Base-by-base conservation (phyloP, 169 alveolate genomes). In the Plasmodium sp. region DNA sequence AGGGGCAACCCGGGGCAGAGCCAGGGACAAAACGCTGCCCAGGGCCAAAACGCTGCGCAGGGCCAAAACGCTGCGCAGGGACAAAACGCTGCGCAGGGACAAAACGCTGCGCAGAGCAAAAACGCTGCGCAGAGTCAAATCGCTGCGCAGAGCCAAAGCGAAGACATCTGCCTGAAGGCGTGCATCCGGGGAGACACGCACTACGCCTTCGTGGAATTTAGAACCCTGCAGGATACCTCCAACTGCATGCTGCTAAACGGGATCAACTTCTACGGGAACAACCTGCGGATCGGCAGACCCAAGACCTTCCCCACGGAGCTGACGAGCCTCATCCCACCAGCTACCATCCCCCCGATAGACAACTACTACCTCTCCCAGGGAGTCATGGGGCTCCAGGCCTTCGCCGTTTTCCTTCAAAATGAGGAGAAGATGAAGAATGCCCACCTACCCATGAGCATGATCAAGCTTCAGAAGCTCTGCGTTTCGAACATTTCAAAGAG, bases 161-260 rank as follows among this genome's bases (percentile, higher is more conserved):
- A 86, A 22, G 67, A 51, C 16, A 86, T 86, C 18, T 98, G 98
- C 14, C 94, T 98, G 4, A 96, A 97, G 84, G 98, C 99, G 34
- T 98, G 99, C 99, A 97, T 98, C 1, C 96, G 98, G 41, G 96
- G 98, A n/a, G 99, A 98, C 92, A 98, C 99, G 0, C 98, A 97
- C 85, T 98, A 98, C 94, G 99, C 99, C n/a, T 98, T 98, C 96
- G 98, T 98, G 5, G 99, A 98, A 85, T 98, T 98, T 86, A 82
- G 99, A 74, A 96, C 98, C 54, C 96, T 98, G 43, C 99, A 98
- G 92, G 99, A 98, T 84, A 99, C 99, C 31, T 86, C 97, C 48
- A 96, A 95, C 71, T 96, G 96, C 56, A 88, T 96, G 97, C 83
- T 95, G 81, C 58, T 96, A 71, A 96, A 96, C 56, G 97, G 97